phyloP scores from a whole-genome alignment of 2,329 filamentous ascomycete species.

The Aspergillus puulaauensis region DNA sequence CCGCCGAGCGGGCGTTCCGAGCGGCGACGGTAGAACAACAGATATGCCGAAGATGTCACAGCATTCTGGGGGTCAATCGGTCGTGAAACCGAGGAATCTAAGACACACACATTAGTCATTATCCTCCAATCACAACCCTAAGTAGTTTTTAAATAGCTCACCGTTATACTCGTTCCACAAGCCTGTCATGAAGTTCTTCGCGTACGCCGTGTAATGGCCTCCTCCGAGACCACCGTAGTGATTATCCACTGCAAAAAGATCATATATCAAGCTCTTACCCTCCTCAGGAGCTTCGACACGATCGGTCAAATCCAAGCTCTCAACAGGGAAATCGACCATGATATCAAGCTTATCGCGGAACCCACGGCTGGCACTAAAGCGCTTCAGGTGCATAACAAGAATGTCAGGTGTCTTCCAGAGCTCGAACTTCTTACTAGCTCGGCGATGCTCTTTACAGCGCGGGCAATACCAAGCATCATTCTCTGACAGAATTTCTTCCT shows the following conservation, averaged over 20 bases:
- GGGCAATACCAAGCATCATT: constrained; percentile 98
- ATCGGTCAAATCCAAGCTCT: constrained; percentile 77
- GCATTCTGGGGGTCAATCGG: constrained; percentile 61
- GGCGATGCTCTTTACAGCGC: constrained; percentile 87
- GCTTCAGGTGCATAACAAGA: constrained; percentile 89
- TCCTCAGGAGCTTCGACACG: constrained; percentile 78
- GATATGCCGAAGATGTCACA: constrained; percentile 77
- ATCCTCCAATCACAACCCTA: neutral
- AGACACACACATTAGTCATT: constrained; percentile 40
- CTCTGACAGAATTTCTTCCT: constrained; percentile 88
- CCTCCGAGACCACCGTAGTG: constrained; percentile 92
- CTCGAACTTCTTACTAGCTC: constrained; percentile 94
- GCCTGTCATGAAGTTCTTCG: constrained; percentile 84
- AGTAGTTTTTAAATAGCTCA: constrained; percentile 38
- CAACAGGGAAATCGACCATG: constrained; percentile 85
- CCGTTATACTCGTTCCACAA: constrained; percentile 98
- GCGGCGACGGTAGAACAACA: constrained; percentile 92
- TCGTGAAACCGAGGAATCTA: constrained; percentile 73
- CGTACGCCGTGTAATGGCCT: constrained; percentile 93
- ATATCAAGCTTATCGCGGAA: constrained; percentile 91
- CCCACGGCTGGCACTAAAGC: constrained; percentile 81
- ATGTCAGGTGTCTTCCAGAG: constrained; percentile 97
- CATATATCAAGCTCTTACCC: constrained; percentile 81
- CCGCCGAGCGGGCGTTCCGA: constrained; percentile 77
- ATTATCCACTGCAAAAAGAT: constrained; percentile 93